phyloP scores from a whole-genome alignment of 768 basidiomycete species.

The Tephrocybe rancida region DNA sequence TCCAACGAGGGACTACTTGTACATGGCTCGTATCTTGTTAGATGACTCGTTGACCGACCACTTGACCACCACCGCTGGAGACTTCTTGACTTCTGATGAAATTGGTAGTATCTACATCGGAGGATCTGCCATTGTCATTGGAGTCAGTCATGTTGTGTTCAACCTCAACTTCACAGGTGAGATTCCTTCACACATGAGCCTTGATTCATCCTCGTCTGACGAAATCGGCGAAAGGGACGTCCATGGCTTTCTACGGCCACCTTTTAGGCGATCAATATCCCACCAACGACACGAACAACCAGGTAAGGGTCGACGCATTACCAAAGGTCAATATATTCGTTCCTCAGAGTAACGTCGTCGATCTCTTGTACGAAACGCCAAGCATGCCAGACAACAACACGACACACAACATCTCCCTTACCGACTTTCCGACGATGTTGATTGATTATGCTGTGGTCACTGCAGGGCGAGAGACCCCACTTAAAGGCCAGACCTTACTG shows the following conservation, averaged over 20 bases:
- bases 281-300: background rate
- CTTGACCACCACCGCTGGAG: background rate
- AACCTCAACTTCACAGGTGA: background rate
- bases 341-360: background rate
- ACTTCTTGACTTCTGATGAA: background rate
- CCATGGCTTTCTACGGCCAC: background rate
- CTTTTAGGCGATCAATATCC: background rate
- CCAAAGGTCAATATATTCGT: background rate
- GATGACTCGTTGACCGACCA: background rate
- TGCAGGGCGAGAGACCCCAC: background rate
- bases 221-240: background rate
- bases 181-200: background rate
- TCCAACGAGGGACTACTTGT: background rate
- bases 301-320: background rate
- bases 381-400: background rate
- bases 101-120: background rate
- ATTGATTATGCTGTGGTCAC: constrained; percentile 3
- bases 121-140: background rate
- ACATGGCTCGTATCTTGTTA: background rate
- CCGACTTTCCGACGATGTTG: constrained; percentile 1
- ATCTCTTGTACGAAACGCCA: background rate
- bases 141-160: background rate
- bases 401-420: background rate
- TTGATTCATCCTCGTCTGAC: background rate
- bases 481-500: background rate